Base-by-base conservation (phyloP, 2,329 filamentous ascomycete genomes). In the Atkinsonella texensis region DNA sequence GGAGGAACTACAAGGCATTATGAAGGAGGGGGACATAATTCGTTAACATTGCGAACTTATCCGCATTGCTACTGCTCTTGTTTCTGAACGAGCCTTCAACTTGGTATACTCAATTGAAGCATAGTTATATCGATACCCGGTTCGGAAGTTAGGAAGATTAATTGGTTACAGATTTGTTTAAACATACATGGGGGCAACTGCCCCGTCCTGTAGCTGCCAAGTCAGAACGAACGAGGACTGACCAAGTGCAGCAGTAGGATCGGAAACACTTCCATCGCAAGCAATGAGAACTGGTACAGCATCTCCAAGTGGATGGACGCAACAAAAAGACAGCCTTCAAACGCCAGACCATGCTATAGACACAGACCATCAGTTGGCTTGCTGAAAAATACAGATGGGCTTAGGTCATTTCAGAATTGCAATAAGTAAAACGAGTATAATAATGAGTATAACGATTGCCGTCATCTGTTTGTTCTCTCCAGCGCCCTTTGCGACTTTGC, bases 391-490 rank as follows among this genome's bases (percentile, higher is more conserved):
- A 28, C 13, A 23, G 2, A 33, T 18, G n/a, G n/a, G 28, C n/a
- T 3, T 6, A 18, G n/a, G 3, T 67, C 68, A 90, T 70, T 93
- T 93, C 68, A 90, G 65, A 45, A 95, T 80, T 23, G 85, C 79
- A 70, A 96, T 94, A 61, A 95, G 67, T 60, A 96, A 69, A 5
- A 95, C 76, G 60, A 96, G 68, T 11, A 95, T 76, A 48, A 94
- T 78, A 59, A 96, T 93, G 64, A 95, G 70, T 17, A 84, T 77
- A 57, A 96, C 81, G 53, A 94, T 87, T 31, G 84, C 77, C 52
- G 81, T 84, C 82, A 93, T 83, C 70, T 91, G 89, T 79, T 85
- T 88, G 67, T 91, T 93, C 63, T 95, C 89, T 60, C 81, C 81
- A 2, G 89, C 89, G 56, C 82, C 83, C 58, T 82, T 73, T 11